These are phyloP conservation scores for Fusarium liriodendri DNA, from an alignment of 2,329 filamentous ascomycete species.

Conservation along the genomic window DNA sequence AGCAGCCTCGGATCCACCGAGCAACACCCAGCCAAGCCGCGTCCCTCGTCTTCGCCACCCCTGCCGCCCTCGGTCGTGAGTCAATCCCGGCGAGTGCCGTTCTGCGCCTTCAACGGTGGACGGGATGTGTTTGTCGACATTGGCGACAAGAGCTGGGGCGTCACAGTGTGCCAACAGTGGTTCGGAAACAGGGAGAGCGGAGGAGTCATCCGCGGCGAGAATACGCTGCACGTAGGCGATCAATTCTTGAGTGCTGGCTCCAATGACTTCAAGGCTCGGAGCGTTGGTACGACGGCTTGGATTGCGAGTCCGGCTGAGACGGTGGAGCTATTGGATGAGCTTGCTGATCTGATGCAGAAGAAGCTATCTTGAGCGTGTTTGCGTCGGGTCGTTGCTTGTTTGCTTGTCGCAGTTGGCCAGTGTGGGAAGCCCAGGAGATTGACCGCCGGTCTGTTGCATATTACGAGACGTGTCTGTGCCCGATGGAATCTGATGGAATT, in stretches of 20 bases:
- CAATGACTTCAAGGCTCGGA: slow-evolving; percentile 95
- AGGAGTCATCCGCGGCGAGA: slow-evolving; percentile 71
- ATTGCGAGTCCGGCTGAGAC: slow-evolving; percentile 94
- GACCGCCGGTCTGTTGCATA: background rate
- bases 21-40: slow-evolving; percentile 43
- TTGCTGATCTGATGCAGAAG: slow-evolving; percentile 66
- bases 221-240: slow-evolving; percentile 94
- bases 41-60: slow-evolving; percentile 30
- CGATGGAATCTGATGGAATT: background rate
- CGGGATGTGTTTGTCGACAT: slow-evolving; percentile 99
- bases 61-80: slow-evolving; percentile 20
- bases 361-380: slow-evolving; percentile 41
- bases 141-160: slow-evolving; percentile 97
- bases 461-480: background rate
- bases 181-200: slow-evolving; percentile 68
- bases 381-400: background rate
- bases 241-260: slow-evolving; percentile 95
- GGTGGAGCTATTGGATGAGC: slow-evolving; percentile 87
- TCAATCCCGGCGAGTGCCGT: slow-evolving; percentile 70
- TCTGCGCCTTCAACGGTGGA: slow-evolving; percentile 98
- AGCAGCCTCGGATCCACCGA: slow-evolving; percentile 64
- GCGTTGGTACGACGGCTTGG: slow-evolving; percentile 96
- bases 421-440: background rate
- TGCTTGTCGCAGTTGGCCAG: background rate
- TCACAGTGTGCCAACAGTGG: slow-evolving; percentile 90